Conservation (phyloP, 2,329 filamentous ascomycete genomes). For the Ophiognomonia clavigignenti-juglandacearum region DNA sequence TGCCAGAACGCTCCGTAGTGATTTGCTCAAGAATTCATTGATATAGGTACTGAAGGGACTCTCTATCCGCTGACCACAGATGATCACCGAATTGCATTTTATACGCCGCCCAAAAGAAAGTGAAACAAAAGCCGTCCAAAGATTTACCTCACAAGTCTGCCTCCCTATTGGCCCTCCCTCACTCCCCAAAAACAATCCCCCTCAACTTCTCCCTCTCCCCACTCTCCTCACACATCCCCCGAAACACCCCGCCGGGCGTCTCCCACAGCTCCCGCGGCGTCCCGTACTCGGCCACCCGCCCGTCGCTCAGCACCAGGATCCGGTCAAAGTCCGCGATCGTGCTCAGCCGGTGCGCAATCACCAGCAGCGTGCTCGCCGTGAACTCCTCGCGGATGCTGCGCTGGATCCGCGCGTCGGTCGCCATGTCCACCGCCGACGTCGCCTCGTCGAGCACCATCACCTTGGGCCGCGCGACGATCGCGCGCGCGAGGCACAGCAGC, state of each 20-base stretch:
- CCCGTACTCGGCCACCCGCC: constrained; percentile 63
- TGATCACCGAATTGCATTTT: too few species aligned
- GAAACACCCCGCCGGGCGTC: constrained; percentile 46
- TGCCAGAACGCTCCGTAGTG: too few species aligned
- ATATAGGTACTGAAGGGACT: too few species aligned
- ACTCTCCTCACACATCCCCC: constrained; percentile 58
- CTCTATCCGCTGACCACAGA: too few species aligned
- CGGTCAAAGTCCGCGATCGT: constrained; percentile 75
- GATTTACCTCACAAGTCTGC: too few species aligned
- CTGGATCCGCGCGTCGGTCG: constrained; percentile 70
- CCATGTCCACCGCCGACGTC: constrained; percentile 74
- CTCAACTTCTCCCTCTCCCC: constrained; percentile 52
- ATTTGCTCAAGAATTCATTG: too few species aligned
- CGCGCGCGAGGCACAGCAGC: constrained; percentile 68
- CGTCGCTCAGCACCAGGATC: constrained; percentile 67
- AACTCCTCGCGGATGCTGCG: constrained; percentile 69
- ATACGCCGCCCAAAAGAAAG: too few species aligned
- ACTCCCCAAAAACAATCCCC: constrained; percentile 36
- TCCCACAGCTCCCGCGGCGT: constrained; percentile 58
- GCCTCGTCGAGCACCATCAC: constrained; percentile 80
- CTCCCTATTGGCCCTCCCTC: too few species aligned
- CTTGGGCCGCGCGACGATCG: constrained; percentile 66
- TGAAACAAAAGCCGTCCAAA: too few species aligned
- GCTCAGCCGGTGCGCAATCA: constrained; percentile 71
- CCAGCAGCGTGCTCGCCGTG: constrained; percentile 61